phyloP scores from a whole-genome alignment of 108 stramenopile species.

The Mediolabrus comicus region DNA sequence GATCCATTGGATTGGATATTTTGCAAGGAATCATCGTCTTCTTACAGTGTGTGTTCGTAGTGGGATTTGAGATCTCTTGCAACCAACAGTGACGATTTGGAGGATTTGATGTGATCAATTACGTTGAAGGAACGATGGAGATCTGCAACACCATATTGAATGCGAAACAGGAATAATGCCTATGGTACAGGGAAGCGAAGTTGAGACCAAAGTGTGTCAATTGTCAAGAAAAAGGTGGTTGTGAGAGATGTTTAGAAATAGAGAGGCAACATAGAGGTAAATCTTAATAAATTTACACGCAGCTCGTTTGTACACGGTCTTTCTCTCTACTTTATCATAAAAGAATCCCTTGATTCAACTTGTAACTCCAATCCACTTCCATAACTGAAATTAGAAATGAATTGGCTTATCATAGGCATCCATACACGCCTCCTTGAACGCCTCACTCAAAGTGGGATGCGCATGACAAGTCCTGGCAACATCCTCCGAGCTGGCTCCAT shows the following conservation, averaged over 20 bases:
- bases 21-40: conserved; percentile 40
- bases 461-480: conserved; percentile 99
- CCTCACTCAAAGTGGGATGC: conserved; percentile 98
- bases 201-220: no score
- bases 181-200: not conserved
- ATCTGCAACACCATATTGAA: conserved; percentile 15
- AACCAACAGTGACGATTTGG: conserved; percentile 40
- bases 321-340: no score
- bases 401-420: conserved; percentile 98
- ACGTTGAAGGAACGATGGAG: conserved; percentile 24
- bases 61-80: conserved; percentile 42
- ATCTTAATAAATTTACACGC: not conserved
- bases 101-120: conserved; percentile 48
- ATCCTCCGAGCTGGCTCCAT: conserved; percentile 99
- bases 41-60: conserved; percentile 40
- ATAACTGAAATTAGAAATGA: conserved; percentile 94
- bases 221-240: no score
- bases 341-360: no score
- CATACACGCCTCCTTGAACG: conserved; percentile 99
- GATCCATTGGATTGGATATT: conserved; percentile 66
- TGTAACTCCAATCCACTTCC: no score
- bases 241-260: no score
- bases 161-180: conserved; percentile 9
- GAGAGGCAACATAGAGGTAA: not conserved
- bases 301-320: not conserved